Base-by-base conservation (phyloP, 106 monocot genomes). In the Dendrobium chrysotoxum region DNA sequence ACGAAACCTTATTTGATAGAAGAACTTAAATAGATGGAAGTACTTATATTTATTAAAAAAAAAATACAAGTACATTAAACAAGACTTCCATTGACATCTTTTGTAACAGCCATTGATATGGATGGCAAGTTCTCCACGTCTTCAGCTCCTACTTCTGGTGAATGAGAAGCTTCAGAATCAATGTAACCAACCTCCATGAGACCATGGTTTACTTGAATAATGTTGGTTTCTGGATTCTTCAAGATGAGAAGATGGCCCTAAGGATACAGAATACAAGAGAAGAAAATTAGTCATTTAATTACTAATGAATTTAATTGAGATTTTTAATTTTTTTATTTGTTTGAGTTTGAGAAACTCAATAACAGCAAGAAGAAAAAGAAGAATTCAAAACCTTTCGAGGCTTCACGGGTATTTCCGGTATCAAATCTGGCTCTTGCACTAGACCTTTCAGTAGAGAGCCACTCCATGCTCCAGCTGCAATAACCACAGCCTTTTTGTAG, bases 171-270 rank as follows among this genome's bases (percentile, higher is more conserved):
- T 85, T 91, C 83, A 87, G 93, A 89, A 81, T 84, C 83, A 45
- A 91, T 84, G 79, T 95, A 95, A 67, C 95, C 93, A 17, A 85
- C 78, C 89, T 95, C 95, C 95, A 95, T 95, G 10, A 91, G 76
- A 5, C 86, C 93, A 91, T 95, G 93, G 81, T 95, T 91, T 20
- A 95, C 80, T 61, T 84, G 89, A 57, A 95, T 81, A 53, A 88
- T 86, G 28, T 83, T 77, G 68, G 83, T 44, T 44, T 44, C 44
- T 9, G 83, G 81, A 55, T 95, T 93, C 79, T 95, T 87, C 83
- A 93, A 67, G 21, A 91, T 76, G 84, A 95, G 85, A 45, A 95
- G 87, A 89, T 95, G 91, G 46, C 95, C 95, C 95, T 95, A 55
- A 44, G 1, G 38, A 85, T 31, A 42, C 41, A 88, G 57, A 79